Evolutionary conservation across 1,284 basidiomycete genomes (phyloP).

Genomic region (Grifola frondosa): DNA sequence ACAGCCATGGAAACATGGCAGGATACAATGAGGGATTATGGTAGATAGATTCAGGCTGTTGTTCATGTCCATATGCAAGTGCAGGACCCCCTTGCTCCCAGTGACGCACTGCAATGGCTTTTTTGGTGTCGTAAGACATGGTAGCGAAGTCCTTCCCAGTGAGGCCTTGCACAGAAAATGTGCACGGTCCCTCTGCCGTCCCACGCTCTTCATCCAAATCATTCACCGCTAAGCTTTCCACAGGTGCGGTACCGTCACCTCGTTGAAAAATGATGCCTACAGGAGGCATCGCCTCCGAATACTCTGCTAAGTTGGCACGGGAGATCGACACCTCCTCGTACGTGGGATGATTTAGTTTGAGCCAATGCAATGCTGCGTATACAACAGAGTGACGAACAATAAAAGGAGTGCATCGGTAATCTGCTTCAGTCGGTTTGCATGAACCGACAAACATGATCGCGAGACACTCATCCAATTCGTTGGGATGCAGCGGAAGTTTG

Average conservation of each 20-base stretch:
- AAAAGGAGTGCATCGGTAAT: slow-evolving; percentile 36
- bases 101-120: slow-evolving; percentile 19
- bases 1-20: slow-evolving; percentile 32
- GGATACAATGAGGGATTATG: slow-evolving; percentile 29
- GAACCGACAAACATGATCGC: slow-evolving; percentile 32
- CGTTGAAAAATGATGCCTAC: slow-evolving; percentile 29
- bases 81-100: slow-evolving; percentile 12
- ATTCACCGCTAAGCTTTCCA: slow-evolving; percentile 24
- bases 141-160: slow-evolving; percentile 24
- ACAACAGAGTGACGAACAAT: slow-evolving; percentile 27
- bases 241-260: slow-evolving; percentile 14
- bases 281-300: slow-evolving; percentile 30
- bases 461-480: slow-evolving; percentile 4
- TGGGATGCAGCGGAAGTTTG: slow-evolving; percentile 10
- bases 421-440: slow-evolving; percentile 29
- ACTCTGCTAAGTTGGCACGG: slow-evolving; percentile 30
- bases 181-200: too few relatives aligned
- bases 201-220: too few relatives aligned
- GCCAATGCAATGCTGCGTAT: slow-evolving; percentile 35
- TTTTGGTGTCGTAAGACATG: slow-evolving; percentile 6
- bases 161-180: slow-evolving; percentile 37
- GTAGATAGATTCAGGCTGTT: slow-evolving; percentile 21
- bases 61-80: slow-evolving; percentile 18
- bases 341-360: slow-evolving; percentile 37
- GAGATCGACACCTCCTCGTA: slow-evolving; percentile 38